Conservation (phyloP, 352 stramenopile species). For the Phytopythium kandeliae region DNA sequence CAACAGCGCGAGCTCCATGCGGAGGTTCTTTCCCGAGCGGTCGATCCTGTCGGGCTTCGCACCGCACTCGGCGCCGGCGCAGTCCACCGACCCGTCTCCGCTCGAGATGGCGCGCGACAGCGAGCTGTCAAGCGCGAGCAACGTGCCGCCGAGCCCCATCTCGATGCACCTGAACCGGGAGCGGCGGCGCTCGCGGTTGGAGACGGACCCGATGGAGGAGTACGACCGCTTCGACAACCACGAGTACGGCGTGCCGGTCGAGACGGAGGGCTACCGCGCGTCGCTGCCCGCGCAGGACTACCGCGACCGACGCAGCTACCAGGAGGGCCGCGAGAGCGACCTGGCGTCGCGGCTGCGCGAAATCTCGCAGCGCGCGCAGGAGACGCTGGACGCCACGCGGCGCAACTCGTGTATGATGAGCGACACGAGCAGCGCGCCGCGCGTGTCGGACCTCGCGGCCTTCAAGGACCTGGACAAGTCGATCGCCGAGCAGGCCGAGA, state of each 20-base stretch:
- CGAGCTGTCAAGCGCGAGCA: slow-evolving; percentile 33
- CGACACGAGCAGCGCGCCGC: slow-evolving; percentile 60
- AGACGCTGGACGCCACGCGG: slow-evolving; percentile 55
- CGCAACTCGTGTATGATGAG: slow-evolving; percentile 78
- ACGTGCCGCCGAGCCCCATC: slow-evolving; percentile 54
- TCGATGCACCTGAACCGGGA: slow-evolving; percentile 38
- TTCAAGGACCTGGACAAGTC: slow-evolving; percentile 70
- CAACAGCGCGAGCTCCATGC: slow-evolving; percentile 25
- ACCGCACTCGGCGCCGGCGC: slow-evolving; percentile 5
- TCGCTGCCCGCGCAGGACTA: slow-evolving; percentile 7
- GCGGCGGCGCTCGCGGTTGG: slow-evolving; percentile 34
- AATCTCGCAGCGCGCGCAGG: slow-evolving; percentile 57
- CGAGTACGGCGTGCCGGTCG: slow-evolving; percentile 29
- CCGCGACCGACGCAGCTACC: slow-evolving; percentile 14
- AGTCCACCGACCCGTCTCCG: slow-evolving; percentile 8
- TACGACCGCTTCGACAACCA: slow-evolving; percentile 57
- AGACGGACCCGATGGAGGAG: slow-evolving; percentile 62
- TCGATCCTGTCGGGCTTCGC: slow-evolving; percentile 8
- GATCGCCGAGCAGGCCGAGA: slow-evolving; percentile 65
- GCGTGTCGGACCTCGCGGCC: slow-evolving; percentile 49
- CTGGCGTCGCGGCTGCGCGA: slow-evolving; percentile 51
- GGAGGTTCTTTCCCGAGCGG: slow-evolving; percentile 12
- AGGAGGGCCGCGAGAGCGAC: slow-evolving; percentile 39
- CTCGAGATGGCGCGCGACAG: slow-evolving; percentile 22
- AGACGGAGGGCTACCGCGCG: slow-evolving; percentile 24